Percentiles rank a stretch among this genome's conserved stretches.
Conservation (phyloP, 2,329 filamentous ascomycete genomes). For the Alternaria sp. region DNA sequence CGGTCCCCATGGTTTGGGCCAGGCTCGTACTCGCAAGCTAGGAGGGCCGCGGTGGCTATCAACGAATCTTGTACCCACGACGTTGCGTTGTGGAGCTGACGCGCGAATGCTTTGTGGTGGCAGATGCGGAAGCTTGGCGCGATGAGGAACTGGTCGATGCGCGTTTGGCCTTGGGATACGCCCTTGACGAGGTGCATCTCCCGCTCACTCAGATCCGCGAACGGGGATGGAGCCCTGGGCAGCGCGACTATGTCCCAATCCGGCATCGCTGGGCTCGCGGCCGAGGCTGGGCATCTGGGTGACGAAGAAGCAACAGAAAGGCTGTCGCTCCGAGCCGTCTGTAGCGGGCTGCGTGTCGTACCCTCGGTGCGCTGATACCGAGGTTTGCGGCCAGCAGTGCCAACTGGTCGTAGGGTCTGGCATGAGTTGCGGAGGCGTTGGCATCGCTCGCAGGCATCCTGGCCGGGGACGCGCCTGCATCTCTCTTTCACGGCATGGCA, state of each 20-base stretch:
- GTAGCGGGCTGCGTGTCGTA: not conserved
- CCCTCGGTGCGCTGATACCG: conserved; percentile 4
- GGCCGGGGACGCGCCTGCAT: conserved; percentile 5
- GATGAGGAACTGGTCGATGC: conserved; percentile 9
- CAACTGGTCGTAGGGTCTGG: conserved; percentile 7
- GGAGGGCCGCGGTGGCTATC: conserved; percentile 7
- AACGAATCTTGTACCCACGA: conserved; percentile 2
- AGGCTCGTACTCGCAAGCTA: conserved; percentile 5
- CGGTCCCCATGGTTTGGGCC: not conserved
- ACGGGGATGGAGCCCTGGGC: not conserved
- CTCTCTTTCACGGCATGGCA: conserved; percentile 13
- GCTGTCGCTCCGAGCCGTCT: not conserved
- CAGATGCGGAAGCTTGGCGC: conserved; percentile 3
- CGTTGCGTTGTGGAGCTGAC: conserved; percentile 2
- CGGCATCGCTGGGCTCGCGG: not conserved
- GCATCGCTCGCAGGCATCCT: conserved; percentile 12
- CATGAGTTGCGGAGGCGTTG: conserved; percentile 6
- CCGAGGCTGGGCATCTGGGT: not conserved
- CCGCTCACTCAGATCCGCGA: conserved; percentile 1
- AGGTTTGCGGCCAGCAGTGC: conserved; percentile 11
- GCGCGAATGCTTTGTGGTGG: conserved; percentile 9
- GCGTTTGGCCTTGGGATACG: conserved; percentile 3
- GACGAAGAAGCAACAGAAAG: not conserved
- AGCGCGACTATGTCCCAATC: not conserved
- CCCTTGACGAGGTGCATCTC: conserved; percentile 5